A percentile compares a stretch with the other conserved stretches of the same genome.
Conservation (phyloP, 208 protist species). For the Trichomonas vaginalis region DNA sequence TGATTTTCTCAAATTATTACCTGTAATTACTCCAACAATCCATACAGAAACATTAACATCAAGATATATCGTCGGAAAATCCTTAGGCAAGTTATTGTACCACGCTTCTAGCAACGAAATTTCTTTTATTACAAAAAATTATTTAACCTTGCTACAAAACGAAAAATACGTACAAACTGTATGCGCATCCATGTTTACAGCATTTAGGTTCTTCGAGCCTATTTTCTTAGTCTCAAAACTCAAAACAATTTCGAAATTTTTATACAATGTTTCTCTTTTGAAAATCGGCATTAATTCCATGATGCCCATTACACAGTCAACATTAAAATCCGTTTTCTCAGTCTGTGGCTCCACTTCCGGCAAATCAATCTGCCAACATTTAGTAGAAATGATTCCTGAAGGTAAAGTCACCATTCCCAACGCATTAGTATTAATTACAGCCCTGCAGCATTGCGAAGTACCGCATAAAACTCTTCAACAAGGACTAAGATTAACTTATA, state of each 20-base stretch:
- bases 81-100: background rate
- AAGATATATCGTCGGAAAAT: background rate
- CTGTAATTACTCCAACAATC: background rate
- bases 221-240: background rate
- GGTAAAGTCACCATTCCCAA: background rate
- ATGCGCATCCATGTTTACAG: background rate
- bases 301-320: background rate
- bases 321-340: background rate
- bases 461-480: background rate
- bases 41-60: background rate
- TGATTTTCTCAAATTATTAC: background rate
- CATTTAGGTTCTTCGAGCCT: background rate
- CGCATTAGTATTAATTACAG: background rate
- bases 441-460: background rate
- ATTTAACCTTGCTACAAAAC: background rate
- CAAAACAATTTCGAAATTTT: background rate
- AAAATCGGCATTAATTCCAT: background rate
- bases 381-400: background rate
- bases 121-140: background rate
- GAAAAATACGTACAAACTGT: background rate
- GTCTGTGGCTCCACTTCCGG: background rate
- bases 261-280: background rate
- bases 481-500: background rate
- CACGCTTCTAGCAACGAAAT: background rate
- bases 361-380: background rate